Percentiles rank a stretch among this genome's conserved stretches.
phyloP scores from a whole-genome alignment of 2,329 filamentous ascomycete species.

The Ophiocordyceps sinensis region DNA sequence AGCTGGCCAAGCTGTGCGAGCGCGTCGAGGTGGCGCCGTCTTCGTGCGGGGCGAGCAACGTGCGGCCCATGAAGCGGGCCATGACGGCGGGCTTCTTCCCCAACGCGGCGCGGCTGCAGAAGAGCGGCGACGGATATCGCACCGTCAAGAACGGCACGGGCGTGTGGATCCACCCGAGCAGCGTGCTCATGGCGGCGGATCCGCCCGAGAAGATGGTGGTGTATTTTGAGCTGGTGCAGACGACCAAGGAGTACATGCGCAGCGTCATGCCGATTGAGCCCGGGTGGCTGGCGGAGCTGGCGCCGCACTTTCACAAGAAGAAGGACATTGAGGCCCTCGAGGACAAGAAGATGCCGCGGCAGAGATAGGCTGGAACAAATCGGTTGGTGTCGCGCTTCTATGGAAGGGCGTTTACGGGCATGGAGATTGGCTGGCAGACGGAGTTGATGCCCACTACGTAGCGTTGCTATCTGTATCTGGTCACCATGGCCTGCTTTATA shows the following conservation, averaged over 20 bases:
- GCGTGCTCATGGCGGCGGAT: constrained; percentile 62
- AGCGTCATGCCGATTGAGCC: constrained; percentile 73
- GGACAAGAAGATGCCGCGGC: constrained; percentile 47
- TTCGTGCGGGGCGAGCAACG: constrained; percentile 53
- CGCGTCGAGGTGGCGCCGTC: constrained; percentile 72
- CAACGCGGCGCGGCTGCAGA: constrained; percentile 73
- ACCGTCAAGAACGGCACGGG: constrained; percentile 83
- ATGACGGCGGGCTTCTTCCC: constrained; percentile 89
- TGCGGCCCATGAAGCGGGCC: constrained; percentile 67
- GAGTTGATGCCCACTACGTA: no score
- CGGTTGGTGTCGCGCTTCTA: no score
- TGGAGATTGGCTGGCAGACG: background rate
- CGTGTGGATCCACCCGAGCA: constrained; percentile 84
- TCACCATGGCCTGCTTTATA: no score
- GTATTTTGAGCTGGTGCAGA: constrained; percentile 72
- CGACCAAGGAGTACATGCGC: constrained; percentile 85
- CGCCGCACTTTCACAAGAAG: constrained; percentile 89
- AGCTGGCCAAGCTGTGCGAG: constrained; percentile 83
- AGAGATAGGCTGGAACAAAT: constrained; percentile 8
- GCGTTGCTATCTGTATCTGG: no score
- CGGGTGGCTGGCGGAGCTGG: constrained; percentile 76
- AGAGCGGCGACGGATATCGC: constrained; percentile 75
- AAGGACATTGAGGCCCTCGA: constrained; percentile 75
- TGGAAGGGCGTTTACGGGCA: no score
- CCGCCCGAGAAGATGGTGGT: constrained; percentile 70